These are phyloP conservation scores for Pleurotus tuoliensis DNA, from an alignment of 768 basidiomycete species.

Conservation along the genomic window DNA sequence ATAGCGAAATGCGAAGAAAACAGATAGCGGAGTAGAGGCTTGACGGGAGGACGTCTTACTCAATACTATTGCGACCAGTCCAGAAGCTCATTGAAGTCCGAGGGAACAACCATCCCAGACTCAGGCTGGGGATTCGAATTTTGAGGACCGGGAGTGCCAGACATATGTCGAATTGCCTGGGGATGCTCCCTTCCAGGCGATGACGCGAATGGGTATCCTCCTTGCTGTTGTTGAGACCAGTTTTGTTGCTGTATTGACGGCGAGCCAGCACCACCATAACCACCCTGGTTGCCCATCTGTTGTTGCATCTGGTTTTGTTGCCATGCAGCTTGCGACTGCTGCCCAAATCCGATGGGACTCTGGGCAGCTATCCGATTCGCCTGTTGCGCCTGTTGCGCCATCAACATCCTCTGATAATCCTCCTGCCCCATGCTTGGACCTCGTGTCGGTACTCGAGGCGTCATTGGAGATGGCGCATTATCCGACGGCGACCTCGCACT, in stretches of 20 bases:
- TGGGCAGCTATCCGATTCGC: slow-evolving; percentile 31
- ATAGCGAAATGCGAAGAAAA: background rate
- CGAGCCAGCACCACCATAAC: slow-evolving; percentile 26
- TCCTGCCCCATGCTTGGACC: slow-evolving; percentile 41
- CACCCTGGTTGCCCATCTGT: slow-evolving; percentile 24
- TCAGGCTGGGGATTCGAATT: slow-evolving; percentile 36
- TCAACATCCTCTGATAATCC: slow-evolving; percentile 55
- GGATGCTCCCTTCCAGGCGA: slow-evolving; percentile 32
- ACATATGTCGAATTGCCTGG: slow-evolving; percentile 46
- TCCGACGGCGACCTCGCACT: slow-evolving; percentile 77
- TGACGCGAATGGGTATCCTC: slow-evolving; percentile 35
- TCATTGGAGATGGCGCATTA: slow-evolving; percentile 46
- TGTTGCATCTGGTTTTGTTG: slow-evolving; percentile 21
- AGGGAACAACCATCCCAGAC: slow-evolving; percentile 37
- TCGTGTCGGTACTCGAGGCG: slow-evolving; percentile 38
- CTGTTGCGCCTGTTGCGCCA: slow-evolving; percentile 29
- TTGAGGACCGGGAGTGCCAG: slow-evolving; percentile 46
- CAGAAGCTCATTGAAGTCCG: slow-evolving; percentile 52
- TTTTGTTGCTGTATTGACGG: slow-evolving; percentile 27
- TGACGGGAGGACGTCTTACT: background rate
- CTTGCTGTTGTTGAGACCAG: slow-evolving; percentile 19
- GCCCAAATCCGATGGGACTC: slow-evolving; percentile 33
- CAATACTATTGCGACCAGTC: slow-evolving; percentile 47
- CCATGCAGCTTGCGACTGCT: slow-evolving; percentile 16
- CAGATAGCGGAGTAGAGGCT: slow-evolving; percentile 4